Base-by-base conservation (phyloP, 495 filamentous ascomycete genomes). In the Umbilicaria muhlenbergii region DNA sequence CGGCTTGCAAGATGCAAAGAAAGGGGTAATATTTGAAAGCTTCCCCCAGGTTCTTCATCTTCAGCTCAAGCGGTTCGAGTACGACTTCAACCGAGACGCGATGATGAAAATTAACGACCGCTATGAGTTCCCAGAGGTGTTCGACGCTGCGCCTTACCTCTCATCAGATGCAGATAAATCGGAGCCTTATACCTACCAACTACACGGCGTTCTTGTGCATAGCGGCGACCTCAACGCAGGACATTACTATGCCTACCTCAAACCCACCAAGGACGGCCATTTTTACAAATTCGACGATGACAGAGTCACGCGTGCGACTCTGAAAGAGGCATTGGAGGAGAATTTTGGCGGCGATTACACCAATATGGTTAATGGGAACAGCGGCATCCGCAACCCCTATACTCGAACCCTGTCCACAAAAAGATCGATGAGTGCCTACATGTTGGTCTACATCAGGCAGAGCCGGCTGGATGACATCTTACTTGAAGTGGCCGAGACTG, bases 61-160 rank as follows among this genome's bases (percentile, higher is more conserved):
- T 15, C 91, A 99, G 58, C 72, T 99, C 34, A 99, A 99, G 61
- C 81, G 91, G 15, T 99, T 99, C 59, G 87, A 95, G 57, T 99
- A 99, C 57, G 89, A 99, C 62, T 77, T 95, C 48, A 79, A 93
- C 37, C 78, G 82, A 40, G 86, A 95, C 59, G 86, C 84, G 17
- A 94, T 94, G 91, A 93, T 89, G 78, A 99, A 99, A 64, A 83
- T 99, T 56, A 96, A 99, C 57, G 91, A 96, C 56, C 81, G 89
- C 38, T 94, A 94, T 60, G 91, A 94, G 47, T 99, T 95, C 59
- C 91, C 91, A 5, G 85, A 95, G 54, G 73, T 81, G 50, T 92
- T 92, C 54, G 87, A 99, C 61, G 84, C 88, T 5, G 65, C 78
- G 4, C 86, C 83, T 10, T 99, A 93, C 56, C 76, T 99, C 14